Conservation (phyloP, 2,329 filamentous ascomycete species). For the Blastomyces percursus region DNA sequence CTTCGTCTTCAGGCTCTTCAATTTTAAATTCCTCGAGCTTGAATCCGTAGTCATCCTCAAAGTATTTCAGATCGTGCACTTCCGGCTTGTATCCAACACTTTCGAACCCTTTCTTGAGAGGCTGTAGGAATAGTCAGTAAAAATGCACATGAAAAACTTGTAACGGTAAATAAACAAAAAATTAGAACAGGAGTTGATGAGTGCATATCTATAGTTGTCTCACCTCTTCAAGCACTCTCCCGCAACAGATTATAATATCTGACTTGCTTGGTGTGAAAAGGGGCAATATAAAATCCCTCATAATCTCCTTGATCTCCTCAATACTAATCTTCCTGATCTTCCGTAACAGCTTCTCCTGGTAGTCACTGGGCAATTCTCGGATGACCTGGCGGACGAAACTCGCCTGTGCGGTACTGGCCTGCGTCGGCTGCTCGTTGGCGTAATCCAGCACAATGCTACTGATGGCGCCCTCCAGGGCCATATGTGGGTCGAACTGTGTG, state of each 20-base stretch:
- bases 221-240: conserved; percentile 74
- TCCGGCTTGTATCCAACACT: conserved; percentile 68
- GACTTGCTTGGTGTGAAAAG: conserved; percentile 70
- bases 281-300: conserved; percentile 65
- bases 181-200: conserved; percentile 1
- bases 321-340: conserved; percentile 64
- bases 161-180: not conserved
- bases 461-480: conserved; percentile 72
- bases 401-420: conserved; percentile 67
- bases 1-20: conserved; percentile 40
- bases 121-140: conserved; percentile 39
- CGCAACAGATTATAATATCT: conserved; percentile 82
- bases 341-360: conserved; percentile 63
- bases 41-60: conserved; percentile 83
- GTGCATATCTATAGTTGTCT: conserved; percentile 28
- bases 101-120: conserved; percentile 62
- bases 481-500: conserved; percentile 62
- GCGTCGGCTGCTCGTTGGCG: conserved; percentile 79
- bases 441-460: conserved; percentile 77
- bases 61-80: conserved; percentile 62
- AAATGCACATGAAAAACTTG: conserved; percentile 7
- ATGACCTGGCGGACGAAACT: conserved; percentile 78
- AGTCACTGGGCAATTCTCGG: conserved; percentile 62
- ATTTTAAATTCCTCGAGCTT: conserved; percentile 51
- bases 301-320: conserved; percentile 63